A percentile compares a stretch with the other conserved stretches of the same genome.
phyloP scores from a whole-genome alignment of 257 asterid species.

The Solanum pimpinellifolium region DNA sequence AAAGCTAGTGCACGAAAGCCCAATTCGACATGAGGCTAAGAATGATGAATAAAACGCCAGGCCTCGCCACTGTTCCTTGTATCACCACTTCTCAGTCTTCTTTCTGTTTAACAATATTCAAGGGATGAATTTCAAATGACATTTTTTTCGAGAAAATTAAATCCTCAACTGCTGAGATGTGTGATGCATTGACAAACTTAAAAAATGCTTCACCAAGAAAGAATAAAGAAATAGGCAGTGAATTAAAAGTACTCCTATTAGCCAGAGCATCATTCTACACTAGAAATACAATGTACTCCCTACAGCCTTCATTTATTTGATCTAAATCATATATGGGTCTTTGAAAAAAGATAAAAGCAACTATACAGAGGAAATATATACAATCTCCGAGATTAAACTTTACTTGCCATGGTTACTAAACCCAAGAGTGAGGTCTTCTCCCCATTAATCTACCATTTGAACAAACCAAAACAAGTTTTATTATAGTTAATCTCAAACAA shows the following conservation, averaged over 20 bases:
- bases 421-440: neutral
- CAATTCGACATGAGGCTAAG: neutral
- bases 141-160: slow-evolving; percentile 7
- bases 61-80: neutral
- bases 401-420: neutral
- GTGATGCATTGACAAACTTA: neutral
- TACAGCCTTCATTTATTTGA: neutral
- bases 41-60: neutral
- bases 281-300: neutral
- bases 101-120: neutral
- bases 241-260: neutral
- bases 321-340: neutral
- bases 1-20: neutral
- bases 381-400: neutral
- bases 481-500: neutral
- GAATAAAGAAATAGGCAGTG: neutral
- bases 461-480: neutral
- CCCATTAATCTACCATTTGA: neutral
- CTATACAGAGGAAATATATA: neutral
- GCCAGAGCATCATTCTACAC: neutral
- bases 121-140: neutral
- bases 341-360: neutral
- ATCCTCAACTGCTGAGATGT: slow-evolving; percentile 31
- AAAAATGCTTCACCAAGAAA: neutral
- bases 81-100: neutral